Evolutionary conservation across 192 early-diverging fungal genomes (phyloP), one percentile per base, ranked within the genome.

Genomic region (Coemansia sp.): DNA sequence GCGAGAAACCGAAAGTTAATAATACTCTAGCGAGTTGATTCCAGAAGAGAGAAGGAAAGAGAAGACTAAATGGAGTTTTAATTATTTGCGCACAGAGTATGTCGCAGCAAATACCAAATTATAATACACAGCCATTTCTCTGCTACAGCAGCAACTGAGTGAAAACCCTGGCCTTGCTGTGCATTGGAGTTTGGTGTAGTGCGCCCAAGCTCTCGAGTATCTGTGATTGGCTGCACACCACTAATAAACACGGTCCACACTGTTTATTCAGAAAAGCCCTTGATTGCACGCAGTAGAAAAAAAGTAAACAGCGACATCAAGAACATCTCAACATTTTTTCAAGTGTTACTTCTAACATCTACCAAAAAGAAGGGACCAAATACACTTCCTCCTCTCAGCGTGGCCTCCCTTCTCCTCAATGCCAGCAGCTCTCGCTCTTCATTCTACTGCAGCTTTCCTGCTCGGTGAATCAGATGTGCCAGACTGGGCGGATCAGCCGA

Each of bases 91-190:
- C 39, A 13, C 16, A 8, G 3, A 13, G 39, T 2, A 15, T 15
- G 39, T 40, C 39, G 9, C 9, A 40, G 39, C 39, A 40, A 40
- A 40, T 8, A 8, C 10, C 39, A 7, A 40, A 40, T 3, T 40
- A 15, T 1, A 4, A 40, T 15, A 40, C 39, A n/a, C n/a, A n/a
- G n/a, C n/a, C n/a, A n/a, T n/a, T n/a, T n/a, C n/a, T n/a, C n/a
- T n/a, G n/a, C n/a, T n/a, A n/a, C n/a, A n/a, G n/a, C n/a, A n/a
- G n/a, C n/a, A n/a, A n/a, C n/a, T n/a, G 39, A 40, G 39, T 40
- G 39, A 40, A 49, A 57, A 18, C 55, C 55, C 55, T 57, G n/a
- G n/a, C 48, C 48, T n/a, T 49, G 48, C 30, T 8, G 48, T 15
- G 55, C 55, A 57, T 30, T 26, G 30, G 3, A 3, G 7, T 4